These are phyloP conservation scores for Cyclostephanos tholiformis DNA, from an alignment of 108 stramenopile species.

Conservation along the genomic window DNA sequence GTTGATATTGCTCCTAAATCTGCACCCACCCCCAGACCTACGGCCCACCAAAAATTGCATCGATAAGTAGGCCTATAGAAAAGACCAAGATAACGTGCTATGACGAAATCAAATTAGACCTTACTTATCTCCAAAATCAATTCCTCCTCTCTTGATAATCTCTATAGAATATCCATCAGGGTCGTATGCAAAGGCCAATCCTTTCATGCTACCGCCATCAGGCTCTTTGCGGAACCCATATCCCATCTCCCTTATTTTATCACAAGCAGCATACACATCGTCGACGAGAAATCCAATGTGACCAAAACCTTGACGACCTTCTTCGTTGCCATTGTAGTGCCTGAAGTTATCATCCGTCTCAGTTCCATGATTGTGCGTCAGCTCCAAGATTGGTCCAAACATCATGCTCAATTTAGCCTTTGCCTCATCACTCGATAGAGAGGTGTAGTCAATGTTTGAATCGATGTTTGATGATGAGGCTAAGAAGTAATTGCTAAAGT, in stretches of 20 bases:
- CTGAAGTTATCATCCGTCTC: constrained; percentile 78
- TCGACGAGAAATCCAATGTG: constrained; percentile 97
- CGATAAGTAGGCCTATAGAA: background rate
- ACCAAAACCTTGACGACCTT: constrained; percentile 94
- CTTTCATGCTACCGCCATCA: constrained; percentile 88
- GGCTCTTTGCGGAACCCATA: constrained; percentile 85
- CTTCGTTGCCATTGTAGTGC: constrained; percentile 96
- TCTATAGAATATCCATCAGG: constrained; percentile 89
- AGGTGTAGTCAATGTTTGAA: constrained; percentile 39
- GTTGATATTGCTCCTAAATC: no score
- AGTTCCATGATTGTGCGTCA: constrained; percentile 96
- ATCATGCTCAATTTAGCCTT: constrained; percentile 28
- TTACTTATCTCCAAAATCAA: constrained; percentile 76
- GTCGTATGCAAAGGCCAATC: constrained; percentile 85
- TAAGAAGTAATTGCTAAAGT: constrained; percentile 96
- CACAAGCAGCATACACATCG: constrained; percentile 94
- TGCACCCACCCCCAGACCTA: no score
- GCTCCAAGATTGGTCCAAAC: constrained; percentile 85
- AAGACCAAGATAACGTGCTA: background rate
- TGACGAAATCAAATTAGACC: constrained; percentile 11
- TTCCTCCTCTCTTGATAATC: constrained; percentile 79
- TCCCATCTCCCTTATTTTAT: constrained; percentile 74
- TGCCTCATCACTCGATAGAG: constrained; percentile 48
- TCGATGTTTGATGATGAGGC: constrained; percentile 65
- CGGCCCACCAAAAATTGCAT: background rate